A percentile compares a stretch with the other conserved stretches of the same genome.
phyloP scores from a whole-genome alignment of 176 grass and related monocot species.

The Thalia dealbata region DNA sequence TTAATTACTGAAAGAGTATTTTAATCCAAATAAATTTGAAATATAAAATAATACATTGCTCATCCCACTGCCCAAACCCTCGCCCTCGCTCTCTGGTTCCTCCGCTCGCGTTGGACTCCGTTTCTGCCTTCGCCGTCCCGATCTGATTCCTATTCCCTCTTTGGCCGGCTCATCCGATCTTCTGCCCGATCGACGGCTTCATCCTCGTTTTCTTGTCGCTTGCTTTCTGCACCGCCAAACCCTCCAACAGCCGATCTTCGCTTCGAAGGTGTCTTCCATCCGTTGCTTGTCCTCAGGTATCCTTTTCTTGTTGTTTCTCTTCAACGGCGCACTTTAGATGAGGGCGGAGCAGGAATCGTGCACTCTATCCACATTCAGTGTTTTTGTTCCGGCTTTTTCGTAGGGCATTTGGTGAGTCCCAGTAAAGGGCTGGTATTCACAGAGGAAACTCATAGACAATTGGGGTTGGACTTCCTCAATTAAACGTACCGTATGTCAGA shows the following conservation, averaged over 20 bases:
- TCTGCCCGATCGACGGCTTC: not conserved
- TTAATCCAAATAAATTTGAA: too few species aligned
- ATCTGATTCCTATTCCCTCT: too few species aligned
- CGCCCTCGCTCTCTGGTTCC: too few species aligned
- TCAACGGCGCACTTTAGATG: not conserved
- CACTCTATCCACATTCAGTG: not conserved
- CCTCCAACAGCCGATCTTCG: not conserved
- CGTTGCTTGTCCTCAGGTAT: not conserved
- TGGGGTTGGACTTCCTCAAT: not conserved
- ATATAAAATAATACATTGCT: too few species aligned
- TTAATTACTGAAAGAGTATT: too few species aligned
- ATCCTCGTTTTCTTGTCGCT: not conserved
- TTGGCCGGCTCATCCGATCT: too few species aligned
- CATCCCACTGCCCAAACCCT: too few species aligned
- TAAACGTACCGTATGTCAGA: too few species aligned
- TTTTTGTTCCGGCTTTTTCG: not conserved
- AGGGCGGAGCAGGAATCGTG: too few species aligned
- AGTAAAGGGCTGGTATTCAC: not conserved
- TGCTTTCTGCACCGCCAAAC: not conserved
- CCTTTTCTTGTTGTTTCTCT: not conserved
- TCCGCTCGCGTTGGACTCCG: too few species aligned
- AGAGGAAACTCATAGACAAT: not conserved
- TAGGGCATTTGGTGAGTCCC: not conserved
- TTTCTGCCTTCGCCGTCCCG: too few species aligned
- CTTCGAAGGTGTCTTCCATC: not conserved